phyloP scores from a whole-genome alignment of 148 eudicot species.

The Hydrangea macrophylla region DNA sequence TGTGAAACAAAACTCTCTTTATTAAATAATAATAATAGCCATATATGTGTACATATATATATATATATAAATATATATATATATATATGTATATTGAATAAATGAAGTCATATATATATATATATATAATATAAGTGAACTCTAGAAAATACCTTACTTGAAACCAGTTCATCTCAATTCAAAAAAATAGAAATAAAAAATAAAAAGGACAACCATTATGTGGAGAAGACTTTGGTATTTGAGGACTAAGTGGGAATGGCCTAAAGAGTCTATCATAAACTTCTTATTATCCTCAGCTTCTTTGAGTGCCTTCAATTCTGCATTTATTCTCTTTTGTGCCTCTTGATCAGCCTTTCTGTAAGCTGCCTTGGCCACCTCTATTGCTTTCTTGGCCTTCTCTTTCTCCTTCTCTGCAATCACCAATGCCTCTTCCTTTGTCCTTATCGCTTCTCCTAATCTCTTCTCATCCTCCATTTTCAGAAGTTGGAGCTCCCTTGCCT shows the following conservation, averaged over 20 bases:
- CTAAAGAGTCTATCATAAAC: constrained; percentile 1
- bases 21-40: too few relatives aligned
- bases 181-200: constrained; percentile 1
- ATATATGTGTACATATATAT: too few relatives aligned
- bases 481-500: constrained; percentile 15
- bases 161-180: not conserved
- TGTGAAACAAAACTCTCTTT: too few relatives aligned
- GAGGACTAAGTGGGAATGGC: constrained; percentile 1
- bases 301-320: not conserved
- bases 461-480: constrained; percentile 7
- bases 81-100: too few relatives aligned
- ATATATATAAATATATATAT: too few relatives aligned
- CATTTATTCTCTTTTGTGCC: not conserved
- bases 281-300: constrained; percentile 9
- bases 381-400: constrained; percentile 1
- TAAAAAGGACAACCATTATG: constrained; percentile 8
- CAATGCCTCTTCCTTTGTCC: constrained; percentile 1
- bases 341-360: not conserved
- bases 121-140: too few relatives aligned
- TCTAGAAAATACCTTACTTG: too few relatives aligned
- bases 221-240: constrained; percentile 13
- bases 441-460: constrained; percentile 7
- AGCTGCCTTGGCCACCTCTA: not conserved
- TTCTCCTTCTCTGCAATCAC: constrained; percentile 5
- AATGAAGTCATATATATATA: too few relatives aligned